Evolutionary conservation across 805 yeast genomes (phyloP).

Genomic region (Saturnispora quitensis): DNA sequence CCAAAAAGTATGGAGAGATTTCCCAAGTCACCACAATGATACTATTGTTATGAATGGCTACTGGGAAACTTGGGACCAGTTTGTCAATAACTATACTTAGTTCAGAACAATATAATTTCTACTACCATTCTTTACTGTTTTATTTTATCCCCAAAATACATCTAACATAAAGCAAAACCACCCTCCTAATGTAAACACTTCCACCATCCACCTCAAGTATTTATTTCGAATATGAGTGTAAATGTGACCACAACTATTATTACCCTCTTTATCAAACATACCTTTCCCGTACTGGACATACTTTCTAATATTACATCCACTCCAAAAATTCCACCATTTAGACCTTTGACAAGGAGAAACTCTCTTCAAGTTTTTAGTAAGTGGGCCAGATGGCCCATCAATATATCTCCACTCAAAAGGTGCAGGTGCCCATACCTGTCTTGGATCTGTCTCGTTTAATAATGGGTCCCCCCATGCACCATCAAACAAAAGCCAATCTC

Average conservation of each 20-base stretch:
- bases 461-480: slow-evolving; percentile 93
- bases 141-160: slow-evolving; percentile 28
- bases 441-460: slow-evolving; percentile 53
- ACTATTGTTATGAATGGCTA: slow-evolving; percentile 67
- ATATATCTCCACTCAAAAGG: slow-evolving; percentile 86
- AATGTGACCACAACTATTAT: slow-evolving; percentile 56
- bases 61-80: slow-evolving; percentile 61
- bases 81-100: slow-evolving; percentile 34
- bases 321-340: slow-evolving; percentile 90
- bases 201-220: slow-evolving; percentile 25
- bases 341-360: slow-evolving; percentile 68
- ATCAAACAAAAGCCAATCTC: slow-evolving; percentile 67
- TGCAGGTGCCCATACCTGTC: slow-evolving; percentile 81
- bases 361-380: slow-evolving; percentile 65
- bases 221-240: slow-evolving; percentile 16
- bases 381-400: slow-evolving; percentile 90
- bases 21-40: slow-evolving; percentile 72
- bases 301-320: slow-evolving; percentile 70
- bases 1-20: slow-evolving; percentile 45
- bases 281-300: slow-evolving; percentile 79
- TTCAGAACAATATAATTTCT: too few relatives aligned
- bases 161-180: slow-evolving; percentile 36
- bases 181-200: slow-evolving; percentile 36
- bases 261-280: slow-evolving; percentile 70
- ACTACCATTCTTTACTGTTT: slow-evolving; percentile 22